Evolutionary conservation across 805 yeast species (phyloP).

Genomic region (Blastobotrys attinorum): DNA sequence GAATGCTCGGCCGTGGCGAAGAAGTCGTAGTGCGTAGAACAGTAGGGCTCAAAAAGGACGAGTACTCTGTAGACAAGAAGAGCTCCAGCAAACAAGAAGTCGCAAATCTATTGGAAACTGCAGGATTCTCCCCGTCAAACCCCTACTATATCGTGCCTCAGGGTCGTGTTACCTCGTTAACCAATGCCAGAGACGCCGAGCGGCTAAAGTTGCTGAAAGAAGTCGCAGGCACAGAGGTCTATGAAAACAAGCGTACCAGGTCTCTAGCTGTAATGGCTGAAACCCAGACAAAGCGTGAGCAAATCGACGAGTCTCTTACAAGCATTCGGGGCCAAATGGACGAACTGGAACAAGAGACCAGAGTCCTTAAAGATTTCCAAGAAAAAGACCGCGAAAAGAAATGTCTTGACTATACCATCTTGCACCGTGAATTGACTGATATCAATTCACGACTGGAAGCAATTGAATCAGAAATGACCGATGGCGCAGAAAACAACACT

Average conservation of each 20-base stretch:
- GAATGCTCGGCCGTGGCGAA: constrained; percentile 61
- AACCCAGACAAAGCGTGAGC: constrained; percentile 58
- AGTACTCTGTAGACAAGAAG: constrained; percentile 74
- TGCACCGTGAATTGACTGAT: constrained; percentile 66
- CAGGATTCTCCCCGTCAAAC: constrained; percentile 83
- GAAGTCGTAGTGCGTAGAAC: constrained; percentile 78
- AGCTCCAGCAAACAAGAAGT: constrained; percentile 75
- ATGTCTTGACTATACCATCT: constrained; percentile 63
- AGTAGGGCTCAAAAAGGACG: constrained; percentile 88
- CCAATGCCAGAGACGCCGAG: constrained; percentile 83
- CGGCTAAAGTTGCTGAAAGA: constrained; percentile 74
- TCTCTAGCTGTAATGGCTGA: constrained; percentile 72
- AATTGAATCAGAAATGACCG: constrained; percentile 41
- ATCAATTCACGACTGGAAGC: constrained; percentile 52
- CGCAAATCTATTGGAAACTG: constrained; percentile 75
- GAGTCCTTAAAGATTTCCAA: constrained; percentile 65
- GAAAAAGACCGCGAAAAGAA: constrained; percentile 59
- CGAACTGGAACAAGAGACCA: constrained; percentile 75
- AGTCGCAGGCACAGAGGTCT: constrained; percentile 91
- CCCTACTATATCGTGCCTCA: constrained; percentile 97
- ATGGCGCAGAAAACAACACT: constrained; percentile 2
- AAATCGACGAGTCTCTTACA: constrained; percentile 64
- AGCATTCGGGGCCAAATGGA: constrained; percentile 64
- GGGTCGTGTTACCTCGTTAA: constrained; percentile 80
- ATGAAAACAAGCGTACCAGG: constrained; percentile 72